Percentiles rank a stretch among this genome's conserved stretches.
These are phyloP conservation scores for Phytophthora megakarya DNA, from an alignment of 352 stramenopile genomes.

Conservation along the genomic window DNA sequence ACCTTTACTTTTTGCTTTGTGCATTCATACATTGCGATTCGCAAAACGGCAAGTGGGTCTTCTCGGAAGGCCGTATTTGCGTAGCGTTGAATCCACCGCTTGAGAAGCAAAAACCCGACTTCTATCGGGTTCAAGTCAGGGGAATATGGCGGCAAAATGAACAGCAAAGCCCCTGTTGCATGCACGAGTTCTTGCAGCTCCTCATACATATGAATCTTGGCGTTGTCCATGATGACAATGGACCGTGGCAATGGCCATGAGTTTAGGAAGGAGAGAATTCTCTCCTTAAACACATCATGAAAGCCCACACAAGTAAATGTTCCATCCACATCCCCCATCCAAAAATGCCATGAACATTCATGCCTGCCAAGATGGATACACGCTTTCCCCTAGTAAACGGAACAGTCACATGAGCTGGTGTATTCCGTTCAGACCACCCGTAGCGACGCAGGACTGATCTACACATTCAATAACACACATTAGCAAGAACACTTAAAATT, in stretches of 20 bases:
- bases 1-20: constrained; percentile 4
- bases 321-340: background rate
- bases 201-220: constrained; percentile 91
- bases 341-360: constrained; percentile 2
- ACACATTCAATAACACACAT: too few species aligned
- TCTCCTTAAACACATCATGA: constrained; percentile 73
- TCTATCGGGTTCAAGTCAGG: constrained; percentile 2
- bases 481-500: too few species aligned
- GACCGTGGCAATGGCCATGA: constrained; percentile 77
- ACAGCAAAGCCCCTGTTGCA: constrained; percentile 89
- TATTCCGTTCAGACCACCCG: background rate
- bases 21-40: constrained; percentile 6
- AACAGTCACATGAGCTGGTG: background rate
- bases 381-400: background rate
- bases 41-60: background rate
- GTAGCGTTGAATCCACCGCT: constrained; percentile 3
- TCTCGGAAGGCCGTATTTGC: too few species aligned
- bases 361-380: constrained; percentile 24
- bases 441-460: too few species aligned
- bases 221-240: too few species aligned
- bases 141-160: constrained; percentile 10
- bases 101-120: constrained; percentile 1
- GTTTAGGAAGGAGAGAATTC: constrained; percentile 86
- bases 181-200: constrained; percentile 53
- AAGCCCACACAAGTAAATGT: constrained; percentile 81